Percentiles rank a stretch among this genome's conserved stretches.
phyloP scores from a whole-genome alignment of 163 green algal genomes.

The Scenedesmus sp. region DNA sequence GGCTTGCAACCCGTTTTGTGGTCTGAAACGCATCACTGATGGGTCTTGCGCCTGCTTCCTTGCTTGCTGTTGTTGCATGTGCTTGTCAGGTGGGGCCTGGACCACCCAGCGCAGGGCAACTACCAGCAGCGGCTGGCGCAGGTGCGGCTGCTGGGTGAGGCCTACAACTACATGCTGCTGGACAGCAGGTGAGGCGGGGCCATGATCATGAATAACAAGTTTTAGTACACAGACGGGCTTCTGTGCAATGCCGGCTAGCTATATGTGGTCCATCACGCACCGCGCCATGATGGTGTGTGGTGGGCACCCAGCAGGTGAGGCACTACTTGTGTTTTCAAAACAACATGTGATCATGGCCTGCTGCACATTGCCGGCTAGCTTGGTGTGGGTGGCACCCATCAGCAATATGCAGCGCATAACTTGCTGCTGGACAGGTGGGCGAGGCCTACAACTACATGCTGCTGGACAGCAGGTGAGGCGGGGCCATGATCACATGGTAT shows the following conservation, averaged over 20 bases:
- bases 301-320: neutral
- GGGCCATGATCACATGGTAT: neutral
- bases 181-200: conserved; percentile 36
- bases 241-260: neutral
- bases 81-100: neutral
- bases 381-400: too few species aligned
- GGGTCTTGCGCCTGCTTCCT: neutral
- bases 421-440: conserved; percentile 75
- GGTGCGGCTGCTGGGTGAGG: conserved; percentile 91
- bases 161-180: conserved; percentile 94
- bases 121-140: conserved; percentile 88
- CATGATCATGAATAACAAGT: neutral
- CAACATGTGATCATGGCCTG: too few species aligned
- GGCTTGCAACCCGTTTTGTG: neutral
- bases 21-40: neutral
- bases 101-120: conserved; percentile 52
- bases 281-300: neutral
- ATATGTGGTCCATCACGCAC: neutral
- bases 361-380: too few species aligned
- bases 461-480: conserved; percentile 44
- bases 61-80: neutral
- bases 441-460: conserved; percentile 96
- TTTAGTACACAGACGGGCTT: neutral
- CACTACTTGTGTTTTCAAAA: too few species aligned
- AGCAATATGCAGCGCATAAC: neutral